These are phyloP conservation scores for Parmelia sp. DNA, from an alignment of 495 filamentous ascomycete genomes.

Conservation along the genomic window DNA sequence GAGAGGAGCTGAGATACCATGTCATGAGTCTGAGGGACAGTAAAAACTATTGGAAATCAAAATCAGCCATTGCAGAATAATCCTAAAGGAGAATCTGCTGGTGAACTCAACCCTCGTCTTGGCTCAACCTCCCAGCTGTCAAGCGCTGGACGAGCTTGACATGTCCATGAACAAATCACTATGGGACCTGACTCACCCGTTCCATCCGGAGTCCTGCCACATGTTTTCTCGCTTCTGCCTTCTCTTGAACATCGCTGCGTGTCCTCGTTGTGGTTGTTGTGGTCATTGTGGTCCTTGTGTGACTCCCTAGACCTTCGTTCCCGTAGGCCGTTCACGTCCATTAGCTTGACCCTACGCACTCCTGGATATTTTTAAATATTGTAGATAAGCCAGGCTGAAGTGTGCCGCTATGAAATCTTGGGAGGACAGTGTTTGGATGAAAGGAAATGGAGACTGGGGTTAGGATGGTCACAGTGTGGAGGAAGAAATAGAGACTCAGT, in stretches of 20 bases:
- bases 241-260: slow-evolving; percentile 32
- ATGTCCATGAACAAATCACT: not conserved
- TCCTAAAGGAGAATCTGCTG: not conserved
- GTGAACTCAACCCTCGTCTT: no score
- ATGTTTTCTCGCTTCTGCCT: slow-evolving; percentile 62
- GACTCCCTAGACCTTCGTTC: slow-evolving; percentile 20
- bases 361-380: not conserved
- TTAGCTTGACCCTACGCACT: not conserved
- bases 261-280: slow-evolving; percentile 58
- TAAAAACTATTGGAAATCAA: slow-evolving; percentile 60
- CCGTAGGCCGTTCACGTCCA: slow-evolving; percentile 18
- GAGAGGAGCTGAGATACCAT: slow-evolving; percentile 98
- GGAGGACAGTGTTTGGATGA: not conserved
- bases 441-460: not conserved
- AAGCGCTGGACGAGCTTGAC: not conserved
- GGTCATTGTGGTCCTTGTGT: slow-evolving; percentile 58
- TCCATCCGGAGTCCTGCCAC: slow-evolving; percentile 86
- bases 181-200: slow-evolving; percentile 55
- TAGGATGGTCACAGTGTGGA: not conserved
- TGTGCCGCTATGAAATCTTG: not conserved
- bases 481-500: not conserved
- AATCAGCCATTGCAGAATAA: slow-evolving; percentile 13
- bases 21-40: slow-evolving; percentile 92
- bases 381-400: slow-evolving; percentile 2
- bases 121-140: not conserved